Conservation (phyloP, 73 alveolate genomes). For the Stentor roeselii region DNA sequence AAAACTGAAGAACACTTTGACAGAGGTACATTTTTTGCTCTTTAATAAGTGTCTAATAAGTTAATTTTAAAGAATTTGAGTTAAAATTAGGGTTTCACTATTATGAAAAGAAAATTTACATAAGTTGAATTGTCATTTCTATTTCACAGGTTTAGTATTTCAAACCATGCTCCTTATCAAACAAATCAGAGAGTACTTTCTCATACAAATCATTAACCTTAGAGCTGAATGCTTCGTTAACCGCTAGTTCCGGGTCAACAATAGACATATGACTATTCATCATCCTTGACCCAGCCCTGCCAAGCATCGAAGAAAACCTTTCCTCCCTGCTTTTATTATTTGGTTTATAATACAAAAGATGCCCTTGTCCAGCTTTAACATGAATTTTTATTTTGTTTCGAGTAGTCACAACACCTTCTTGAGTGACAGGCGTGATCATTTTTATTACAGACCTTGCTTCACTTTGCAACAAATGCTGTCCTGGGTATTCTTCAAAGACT, state of each 20-base stretch:
- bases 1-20: too few species aligned
- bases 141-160: not conserved
- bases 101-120: too few species aligned
- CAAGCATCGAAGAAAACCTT: not conserved
- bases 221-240: not conserved
- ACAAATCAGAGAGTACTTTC: not conserved
- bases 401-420: not conserved
- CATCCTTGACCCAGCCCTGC: not conserved
- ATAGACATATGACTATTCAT: not conserved
- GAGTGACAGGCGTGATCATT: not conserved
- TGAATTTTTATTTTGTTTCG: not conserved
- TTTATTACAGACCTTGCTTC: slow-evolving; percentile 4
- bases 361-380: not conserved
- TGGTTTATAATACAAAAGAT: not conserved
- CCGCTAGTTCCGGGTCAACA: not conserved
- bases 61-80: too few species aligned
- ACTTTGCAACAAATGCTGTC: not conserved
- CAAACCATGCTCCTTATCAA: not conserved
- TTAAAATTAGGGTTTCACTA: too few species aligned
- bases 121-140: too few species aligned
- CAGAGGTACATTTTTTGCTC: not conserved
- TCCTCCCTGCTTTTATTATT: not conserved
- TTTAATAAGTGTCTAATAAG: too few species aligned
- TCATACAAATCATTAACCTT: not conserved
- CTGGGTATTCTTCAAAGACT: not conserved